Conservation (phyloP, 148 eudicot genomes). For the Linanthus parryae region DNA sequence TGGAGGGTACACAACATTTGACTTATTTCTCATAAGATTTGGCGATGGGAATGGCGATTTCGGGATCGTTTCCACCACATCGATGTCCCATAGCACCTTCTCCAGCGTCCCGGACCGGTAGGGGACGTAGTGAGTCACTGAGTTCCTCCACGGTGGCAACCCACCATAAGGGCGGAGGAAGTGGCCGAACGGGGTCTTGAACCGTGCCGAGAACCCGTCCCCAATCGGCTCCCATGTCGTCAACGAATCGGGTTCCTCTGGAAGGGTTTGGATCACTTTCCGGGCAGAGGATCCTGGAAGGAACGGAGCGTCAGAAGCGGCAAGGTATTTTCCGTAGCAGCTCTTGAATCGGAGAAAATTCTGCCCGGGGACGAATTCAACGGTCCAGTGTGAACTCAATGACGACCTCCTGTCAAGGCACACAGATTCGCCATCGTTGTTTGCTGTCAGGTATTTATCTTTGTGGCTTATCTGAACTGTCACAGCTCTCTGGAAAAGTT, state of each 20-base stretch:
- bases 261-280: constrained; percentile 18
- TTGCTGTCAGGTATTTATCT: constrained; percentile 25
- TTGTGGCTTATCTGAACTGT: constrained; percentile 25
- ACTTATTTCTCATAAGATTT: no score
- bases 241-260: constrained; percentile 6
- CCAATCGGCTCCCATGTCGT: constrained; percentile 33
- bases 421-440: constrained; percentile 22
- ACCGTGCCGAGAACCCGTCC: constrained; percentile 24
- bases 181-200: constrained; percentile 15
- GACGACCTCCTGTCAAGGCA: constrained; percentile 13
- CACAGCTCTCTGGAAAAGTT: constrained; percentile 19
- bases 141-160: constrained; percentile 33
- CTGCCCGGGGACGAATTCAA: constrained; percentile 23
- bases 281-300: constrained; percentile 26
- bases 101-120: constrained; percentile 7
- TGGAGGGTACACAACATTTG: no score
- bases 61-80: not conserved
- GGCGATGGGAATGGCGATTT: constrained; percentile 3
- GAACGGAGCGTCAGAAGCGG: constrained; percentile 18
- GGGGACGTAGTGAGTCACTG: constrained; percentile 31
- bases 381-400: constrained; percentile 16
- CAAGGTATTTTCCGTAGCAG: constrained; percentile 23
- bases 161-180: constrained; percentile 23
- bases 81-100: constrained; percentile 10
- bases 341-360: constrained; percentile 21